Evolutionary conservation across 202 grass and related monocot genomes (phyloP).

Genomic region (Digitaria exilis): DNA sequence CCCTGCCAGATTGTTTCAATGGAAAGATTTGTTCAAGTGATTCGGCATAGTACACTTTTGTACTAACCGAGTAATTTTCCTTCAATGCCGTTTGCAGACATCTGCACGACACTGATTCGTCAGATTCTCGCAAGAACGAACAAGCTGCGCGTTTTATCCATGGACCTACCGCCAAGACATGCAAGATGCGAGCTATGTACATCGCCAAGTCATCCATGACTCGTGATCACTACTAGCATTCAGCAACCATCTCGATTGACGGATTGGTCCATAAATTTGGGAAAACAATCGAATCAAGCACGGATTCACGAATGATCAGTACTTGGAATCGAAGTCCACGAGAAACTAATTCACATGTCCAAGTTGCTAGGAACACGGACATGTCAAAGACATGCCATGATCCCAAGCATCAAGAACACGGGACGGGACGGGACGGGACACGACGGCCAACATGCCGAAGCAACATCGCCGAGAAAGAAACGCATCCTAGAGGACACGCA

Average conservation of each 20-base stretch:
- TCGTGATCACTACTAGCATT: slow-evolving; percentile 8
- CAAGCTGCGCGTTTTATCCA: background rate
- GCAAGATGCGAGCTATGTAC: slow-evolving; percentile 4
- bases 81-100: background rate
- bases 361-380: slow-evolving; percentile 18
- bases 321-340: slow-evolving; percentile 35
- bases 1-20: slow-evolving; percentile 18
- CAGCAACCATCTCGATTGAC: background rate
- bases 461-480: background rate
- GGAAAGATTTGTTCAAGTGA: background rate
- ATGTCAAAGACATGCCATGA: slow-evolving; percentile 5
- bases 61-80: background rate
- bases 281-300: slow-evolving; percentile 38
- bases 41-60: background rate
- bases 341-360: slow-evolving; percentile 6
- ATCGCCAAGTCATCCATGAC: slow-evolving; percentile 1
- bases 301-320: slow-evolving; percentile 21
- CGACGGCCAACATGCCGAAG: background rate
- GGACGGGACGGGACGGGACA: background rate
- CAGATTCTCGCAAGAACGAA: slow-evolving; percentile 23
- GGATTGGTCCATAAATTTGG: slow-evolving; percentile 12
- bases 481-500: too few species aligned
- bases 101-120: background rate
- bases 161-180: slow-evolving; percentile 1
- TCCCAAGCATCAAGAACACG: background rate